Base-by-base conservation (phyloP, 2,329 filamentous ascomycete species). In the Alternaria arborescens region DNA sequence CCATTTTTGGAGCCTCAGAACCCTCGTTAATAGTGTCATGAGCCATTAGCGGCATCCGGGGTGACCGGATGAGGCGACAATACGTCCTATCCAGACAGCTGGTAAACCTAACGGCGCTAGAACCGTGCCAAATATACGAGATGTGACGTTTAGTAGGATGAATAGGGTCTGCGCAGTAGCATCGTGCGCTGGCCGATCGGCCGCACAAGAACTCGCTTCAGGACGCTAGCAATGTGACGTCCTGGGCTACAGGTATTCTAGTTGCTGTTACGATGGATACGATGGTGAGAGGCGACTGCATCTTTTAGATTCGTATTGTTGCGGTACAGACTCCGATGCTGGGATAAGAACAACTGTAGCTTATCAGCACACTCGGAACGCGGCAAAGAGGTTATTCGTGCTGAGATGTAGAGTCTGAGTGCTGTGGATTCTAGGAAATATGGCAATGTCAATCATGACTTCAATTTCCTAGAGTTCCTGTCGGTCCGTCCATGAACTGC, bases 141-240 rank as follows among this genome's bases (percentile, higher is more conserved):
- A 41, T 47, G 56, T 58, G 56, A 58, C 56, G 56, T 58, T 22
- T 28, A 18, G 24, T 28, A 20, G 24, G 32, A 48, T 48, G 46
- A 24, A 48, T 34, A 22, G 34, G 30, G 46, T 11, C 4, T 48
- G 46, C 28, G 22, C n/a, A 47, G 18, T 46, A 52, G 47, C 47
- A 58, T 52, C 41, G 55, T 38, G 56, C 48, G 26, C 22, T 54
- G 42, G 26, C 18, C 52, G 56, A 24, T 50, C 50, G 50, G 24
- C 50, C 7, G 42, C 53, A 14, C 42, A 44, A 1, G 24, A 40
- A 28, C 34, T 38, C 22, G 14, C 34, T 40, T 55, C 53, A 6
- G 53, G 22, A 8, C 11, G 24, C n/a, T 48, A 40, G 44, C 30
- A 8, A 18, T n/a, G 18, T 41, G 43, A 55, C 18, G 40, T 38